These are phyloP conservation scores for Leccinum ochraceum DNA, from an alignment of 768 basidiomycete genomes.

Conservation along the genomic window DNA sequence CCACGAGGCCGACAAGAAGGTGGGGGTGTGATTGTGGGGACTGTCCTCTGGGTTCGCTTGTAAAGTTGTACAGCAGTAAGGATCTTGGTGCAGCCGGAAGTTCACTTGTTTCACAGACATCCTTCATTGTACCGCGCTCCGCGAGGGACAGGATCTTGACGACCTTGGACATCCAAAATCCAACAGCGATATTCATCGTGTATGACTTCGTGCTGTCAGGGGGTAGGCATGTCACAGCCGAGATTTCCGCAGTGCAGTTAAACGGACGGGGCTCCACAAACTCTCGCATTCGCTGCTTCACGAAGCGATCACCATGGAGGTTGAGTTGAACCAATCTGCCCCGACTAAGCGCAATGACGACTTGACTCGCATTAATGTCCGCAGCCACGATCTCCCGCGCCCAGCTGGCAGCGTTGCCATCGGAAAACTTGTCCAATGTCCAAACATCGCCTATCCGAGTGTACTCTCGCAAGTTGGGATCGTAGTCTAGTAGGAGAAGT, in stretches of 20 bases:
- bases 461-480: constrained; percentile 45
- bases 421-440: constrained; percentile 34
- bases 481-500: constrained; percentile 57
- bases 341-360: constrained; percentile 58
- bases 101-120: constrained; percentile 25
- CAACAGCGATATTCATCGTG: constrained; percentile 56
- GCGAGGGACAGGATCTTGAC: constrained; percentile 55
- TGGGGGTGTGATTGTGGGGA: constrained; percentile 46
- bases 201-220: constrained; percentile 48
- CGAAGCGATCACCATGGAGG: constrained; percentile 41
- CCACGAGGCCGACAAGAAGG: constrained; percentile 71
- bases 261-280: constrained; percentile 24
- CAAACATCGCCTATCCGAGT: constrained; percentile 42
- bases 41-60: constrained; percentile 36
- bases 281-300: constrained; percentile 28
- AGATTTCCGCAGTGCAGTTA: constrained; percentile 51
- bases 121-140: constrained; percentile 16
- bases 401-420: constrained; percentile 23
- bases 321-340: constrained; percentile 55
- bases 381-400: constrained; percentile 63
- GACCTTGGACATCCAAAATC: constrained; percentile 72
- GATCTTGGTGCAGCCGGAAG: constrained; percentile 48
- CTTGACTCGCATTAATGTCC: constrained; percentile 66
- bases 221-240: constrained; percentile 66
- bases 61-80: constrained; percentile 61